Evolutionary conservation across 2,329 filamentous ascomycete genomes (phyloP), one percentile per base, ranked within the genome.

Genomic region (Botrytis squamosa): DNA sequence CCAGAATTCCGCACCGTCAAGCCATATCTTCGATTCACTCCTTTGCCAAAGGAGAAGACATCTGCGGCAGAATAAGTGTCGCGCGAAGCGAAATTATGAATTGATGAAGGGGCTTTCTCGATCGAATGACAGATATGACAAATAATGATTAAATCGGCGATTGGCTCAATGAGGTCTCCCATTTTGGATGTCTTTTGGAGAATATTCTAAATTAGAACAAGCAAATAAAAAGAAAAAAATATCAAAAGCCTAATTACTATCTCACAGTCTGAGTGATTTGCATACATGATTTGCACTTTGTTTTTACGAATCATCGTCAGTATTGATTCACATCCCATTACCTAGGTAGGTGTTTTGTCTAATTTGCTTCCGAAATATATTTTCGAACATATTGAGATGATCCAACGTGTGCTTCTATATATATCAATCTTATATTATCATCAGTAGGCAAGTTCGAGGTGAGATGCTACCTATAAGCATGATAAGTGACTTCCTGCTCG

Each of bases 21-120:
- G 87, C 89, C 89, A 73, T 92, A 95, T 84, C 86, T 95, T 81
- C 87, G 92, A 82, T 94, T 91, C 84, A 93, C 92, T 62, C 84
- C 88, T 76, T 85, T 91, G 73, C 85, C 89, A 81, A 88, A 89
- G 85, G 86, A 88, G 74, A 76, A 80, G 76, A 81, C 80, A 72
- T 80, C 80, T 70, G 80, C 80, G 38, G 75, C 76, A 44, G 74
- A 78, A 25, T 80, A 78, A 70, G 52, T 29, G 14, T 38, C 4
- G 22, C 38, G 20, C 16, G 33, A 73, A 69, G 72, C 55, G 33
- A 55, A 42, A 59, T 25, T 52, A 70, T 52, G 29, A 38, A n/a
- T 40, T 29, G 25, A 65, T 46, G 40, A 63, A 55, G 40, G 60
- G 20, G 64, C 22, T 57, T 57, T n/a, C 46, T 18, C 12, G 25